Evolutionary conservation across 2,329 filamentous ascomycete genomes (phyloP).

Genomic region (Colletotrichum coccodes): DNA sequence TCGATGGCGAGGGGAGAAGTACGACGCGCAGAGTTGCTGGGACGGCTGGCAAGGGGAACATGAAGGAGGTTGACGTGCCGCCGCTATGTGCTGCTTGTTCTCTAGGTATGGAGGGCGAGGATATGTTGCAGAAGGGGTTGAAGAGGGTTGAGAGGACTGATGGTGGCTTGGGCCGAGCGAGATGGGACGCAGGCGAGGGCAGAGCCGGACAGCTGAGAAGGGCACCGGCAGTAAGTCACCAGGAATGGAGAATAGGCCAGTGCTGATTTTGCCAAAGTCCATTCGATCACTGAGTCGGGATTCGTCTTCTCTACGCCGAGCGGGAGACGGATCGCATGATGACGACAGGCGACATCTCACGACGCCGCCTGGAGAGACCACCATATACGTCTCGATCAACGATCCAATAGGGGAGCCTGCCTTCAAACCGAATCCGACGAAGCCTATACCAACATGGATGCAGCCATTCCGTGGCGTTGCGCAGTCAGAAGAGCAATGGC

Average conservation of each 20-base stretch:
- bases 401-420: slow-evolving; percentile 58
- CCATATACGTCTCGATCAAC: slow-evolving; percentile 60
- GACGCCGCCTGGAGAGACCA: slow-evolving; percentile 33
- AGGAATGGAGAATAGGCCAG: too few species aligned
- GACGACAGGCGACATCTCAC: slow-evolving; percentile 15
- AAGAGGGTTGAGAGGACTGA: slow-evolving; percentile 54
- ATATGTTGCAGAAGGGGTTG: slow-evolving; percentile 53
- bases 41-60: slow-evolving; percentile 29
- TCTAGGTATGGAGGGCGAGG: slow-evolving; percentile 50
- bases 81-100: slow-evolving; percentile 62
- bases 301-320: slow-evolving; percentile 7
- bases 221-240: slow-evolving; percentile 18
- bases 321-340: slow-evolving; percentile 1
- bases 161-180: slow-evolving; percentile 55
- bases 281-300: slow-evolving; percentile 5
- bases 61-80: slow-evolving; percentile 55
- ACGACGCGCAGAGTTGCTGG: neutral
- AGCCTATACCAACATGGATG: slow-evolving; percentile 63
- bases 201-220: slow-evolving; percentile 26
- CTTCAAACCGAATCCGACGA: slow-evolving; percentile 60
- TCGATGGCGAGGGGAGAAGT: slow-evolving; percentile 25
- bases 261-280: slow-evolving; percentile 5
- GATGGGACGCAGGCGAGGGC: slow-evolving; percentile 50
- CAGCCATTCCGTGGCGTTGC: slow-evolving; percentile 34
- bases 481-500: slow-evolving; percentile 34